Evolutionary conservation across 2,329 filamentous ascomycete species (phyloP), one percentile per base, ranked within the genome.

Genomic region (Hymenotorrendiella dingleyae): DNA sequence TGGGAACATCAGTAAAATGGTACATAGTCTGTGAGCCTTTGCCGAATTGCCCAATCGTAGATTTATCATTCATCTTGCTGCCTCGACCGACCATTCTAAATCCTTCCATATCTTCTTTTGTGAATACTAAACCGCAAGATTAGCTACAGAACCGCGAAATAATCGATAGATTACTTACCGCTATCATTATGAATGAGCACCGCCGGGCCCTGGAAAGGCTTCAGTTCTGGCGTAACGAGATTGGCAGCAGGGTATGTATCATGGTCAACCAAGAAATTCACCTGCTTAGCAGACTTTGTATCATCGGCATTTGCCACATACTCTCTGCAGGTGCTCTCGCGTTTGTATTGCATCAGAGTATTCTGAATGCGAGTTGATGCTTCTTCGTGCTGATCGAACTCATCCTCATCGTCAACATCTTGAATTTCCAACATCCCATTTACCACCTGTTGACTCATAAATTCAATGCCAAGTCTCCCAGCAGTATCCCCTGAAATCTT

Each of bases 251-350:
- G 21, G 39, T 57, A 49, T 2, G 26, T 24, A 41, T 52, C 45
- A 3, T 49, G 22, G 30, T 65, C 62, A 3, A 65, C 33, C 4
- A 59, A 42, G 59, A 59, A 64, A n/a, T 45, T 50, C 14, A 65
- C 52, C 35, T 48, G 40, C 10, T 54, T 53, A 4, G 60, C 57
- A 10, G 37, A 40, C 22, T 47, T 32, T 14, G 52, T 36, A 45
- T 65, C 62, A 37, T 65, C 62, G 0, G 62, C 61, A 49, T 65
- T 64, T 19, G 62, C 62, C 7, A 65, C 48, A 40, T 62, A 65
- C 39, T 64, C 62, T 23, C 53, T 58, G 35, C 64, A 65, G 1
- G 61, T 64, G 9, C 51, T 50, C 20, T 55, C 48, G 10, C 61
- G 41, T 2, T 52, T 47, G 27, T 64, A 64, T 37, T 61, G 51